These are phyloP conservation scores for Pythium volutum DNA, from an alignment of 352 stramenopile species.

Conservation along the genomic window DNA sequence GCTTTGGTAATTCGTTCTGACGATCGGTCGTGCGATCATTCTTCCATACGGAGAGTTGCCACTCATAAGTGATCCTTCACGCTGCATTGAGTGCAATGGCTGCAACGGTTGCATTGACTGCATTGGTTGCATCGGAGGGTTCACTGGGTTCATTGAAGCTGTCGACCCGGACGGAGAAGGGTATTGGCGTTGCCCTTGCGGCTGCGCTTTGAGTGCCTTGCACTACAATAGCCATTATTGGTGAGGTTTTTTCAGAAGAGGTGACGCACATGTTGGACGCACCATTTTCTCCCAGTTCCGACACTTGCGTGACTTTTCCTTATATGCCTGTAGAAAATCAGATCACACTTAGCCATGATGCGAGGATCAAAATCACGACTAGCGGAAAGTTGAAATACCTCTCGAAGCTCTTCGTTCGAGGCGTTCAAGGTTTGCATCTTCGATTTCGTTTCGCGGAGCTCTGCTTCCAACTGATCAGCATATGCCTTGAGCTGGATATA, in stretches of 20 bases:
- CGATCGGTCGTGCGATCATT: constrained; percentile 38
- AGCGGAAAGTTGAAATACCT: constrained; percentile 31
- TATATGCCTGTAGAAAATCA: constrained; percentile 57
- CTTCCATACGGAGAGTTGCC: constrained; percentile 48
- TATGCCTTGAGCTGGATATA: constrained; percentile 88
- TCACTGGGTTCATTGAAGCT: constrained; percentile 33
- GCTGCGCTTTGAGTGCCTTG: constrained; percentile 65
- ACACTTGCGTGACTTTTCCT: constrained; percentile 84
- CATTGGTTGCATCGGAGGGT: neutral
- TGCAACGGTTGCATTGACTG: too few relatives aligned
- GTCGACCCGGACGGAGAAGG: constrained; percentile 52
- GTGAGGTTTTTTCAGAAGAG: neutral
- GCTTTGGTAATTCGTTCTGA: constrained; percentile 18
- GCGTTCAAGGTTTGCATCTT: constrained; percentile 68
- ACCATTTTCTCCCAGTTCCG: constrained; percentile 89
- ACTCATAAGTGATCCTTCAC: constrained; percentile 29
- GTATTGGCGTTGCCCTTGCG: constrained; percentile 41
- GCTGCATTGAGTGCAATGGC: constrained; percentile 10
- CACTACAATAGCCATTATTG: constrained; percentile 33
- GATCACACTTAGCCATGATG: neutral
- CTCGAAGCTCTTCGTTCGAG: constrained; percentile 77
- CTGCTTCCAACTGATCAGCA: constrained; percentile 79
- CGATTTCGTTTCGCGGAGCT: constrained; percentile 75
- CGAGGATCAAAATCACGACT: neutral
- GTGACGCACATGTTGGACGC: neutral